Conservation (phyloP, 208 protist species). For the Leishmania tarentolae region DNA sequence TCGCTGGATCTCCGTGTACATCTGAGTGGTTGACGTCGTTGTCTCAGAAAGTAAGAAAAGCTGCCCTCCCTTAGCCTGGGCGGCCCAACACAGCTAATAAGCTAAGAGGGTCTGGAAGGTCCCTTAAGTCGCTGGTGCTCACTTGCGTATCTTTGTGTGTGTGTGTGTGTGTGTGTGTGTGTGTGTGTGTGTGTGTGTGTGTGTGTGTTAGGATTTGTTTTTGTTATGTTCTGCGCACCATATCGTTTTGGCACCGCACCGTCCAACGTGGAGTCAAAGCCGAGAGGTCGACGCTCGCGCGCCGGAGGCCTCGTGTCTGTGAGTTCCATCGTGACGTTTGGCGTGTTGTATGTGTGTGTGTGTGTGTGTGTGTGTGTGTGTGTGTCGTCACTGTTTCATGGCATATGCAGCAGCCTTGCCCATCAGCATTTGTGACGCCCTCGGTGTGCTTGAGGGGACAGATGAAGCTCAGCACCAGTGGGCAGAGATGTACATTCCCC, state of each 20-base stretch:
- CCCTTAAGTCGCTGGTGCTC: neutral
- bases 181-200: neutral
- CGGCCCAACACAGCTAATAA: neutral
- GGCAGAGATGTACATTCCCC: neutral
- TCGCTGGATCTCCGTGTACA: neutral
- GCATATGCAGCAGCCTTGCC: neutral
- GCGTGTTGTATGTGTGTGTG: too few relatives aligned
- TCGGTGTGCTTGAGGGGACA: neutral
- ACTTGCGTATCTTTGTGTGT: neutral
- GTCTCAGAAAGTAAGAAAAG: neutral
- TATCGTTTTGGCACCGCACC: neutral
- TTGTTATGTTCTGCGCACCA: neutral
- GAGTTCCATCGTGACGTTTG: too few relatives aligned
- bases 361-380: conserved; percentile 13
- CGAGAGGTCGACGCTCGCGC: neutral
- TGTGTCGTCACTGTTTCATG: conserved; percentile 5
- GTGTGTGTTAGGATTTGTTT: neutral
- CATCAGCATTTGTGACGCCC: neutral
- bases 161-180: neutral
- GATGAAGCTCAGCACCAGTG: neutral
- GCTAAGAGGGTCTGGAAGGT: conserved; percentile 1
- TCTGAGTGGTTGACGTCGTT: neutral
- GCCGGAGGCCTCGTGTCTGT: too few relatives aligned
- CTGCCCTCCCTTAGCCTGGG: neutral
- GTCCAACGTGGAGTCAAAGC: neutral